Base-by-base conservation (phyloP, 805 yeast species). In the Yarrowia sp. region DNA sequence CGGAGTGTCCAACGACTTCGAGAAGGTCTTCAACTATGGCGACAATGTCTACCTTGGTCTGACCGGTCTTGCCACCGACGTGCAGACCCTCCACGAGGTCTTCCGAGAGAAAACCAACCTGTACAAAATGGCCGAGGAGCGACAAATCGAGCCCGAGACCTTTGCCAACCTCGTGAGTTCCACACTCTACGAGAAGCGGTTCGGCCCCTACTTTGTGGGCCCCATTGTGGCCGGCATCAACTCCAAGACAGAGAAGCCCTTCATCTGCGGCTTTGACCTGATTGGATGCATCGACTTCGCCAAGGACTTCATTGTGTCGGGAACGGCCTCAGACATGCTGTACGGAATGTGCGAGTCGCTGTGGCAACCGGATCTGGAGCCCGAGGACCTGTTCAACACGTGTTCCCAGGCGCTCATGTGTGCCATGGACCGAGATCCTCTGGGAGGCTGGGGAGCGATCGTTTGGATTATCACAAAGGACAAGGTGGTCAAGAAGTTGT, bases 321-420 rank as follows among this genome's bases (percentile, higher is more conserved):
- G 99, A 70, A 95, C 99, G 1, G 98, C 98, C 7, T 80, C 92
- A n/a, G 97, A 94, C 77, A 99, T 95, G 82, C 83, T 95, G 69
- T 95, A 89, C 77, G 99, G 99, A 79, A 94, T 95, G 98, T 96
- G 99, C 81, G 99, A 95, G 81, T 86, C 97, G 12, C 83, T 95
- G 70, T 96, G 92, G 80, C 98, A 95, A 80, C 98, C 98, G 50
- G 82, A 90, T 75, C 83, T 96, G 74, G 98, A 87, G 78, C 92
- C 98, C 7, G 98, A 95, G 73, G 97, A 95, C 79, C 82, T 95
- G 73, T 95, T 95, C 77, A 98, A 95, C 79, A 94, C 98, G 49
- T 90, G 92, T 73, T 88, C 96, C 73, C 99, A 95, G 80, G 94
- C 98, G 0, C 82, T 95, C 70, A 82, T 95, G 82, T 92, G 90